Percentiles rank a stretch among this genome's conserved stretches.
Evolutionary conservation across 352 stramenopile genomes (phyloP).

Genomic region (Globisporangium spinosum): DNA sequence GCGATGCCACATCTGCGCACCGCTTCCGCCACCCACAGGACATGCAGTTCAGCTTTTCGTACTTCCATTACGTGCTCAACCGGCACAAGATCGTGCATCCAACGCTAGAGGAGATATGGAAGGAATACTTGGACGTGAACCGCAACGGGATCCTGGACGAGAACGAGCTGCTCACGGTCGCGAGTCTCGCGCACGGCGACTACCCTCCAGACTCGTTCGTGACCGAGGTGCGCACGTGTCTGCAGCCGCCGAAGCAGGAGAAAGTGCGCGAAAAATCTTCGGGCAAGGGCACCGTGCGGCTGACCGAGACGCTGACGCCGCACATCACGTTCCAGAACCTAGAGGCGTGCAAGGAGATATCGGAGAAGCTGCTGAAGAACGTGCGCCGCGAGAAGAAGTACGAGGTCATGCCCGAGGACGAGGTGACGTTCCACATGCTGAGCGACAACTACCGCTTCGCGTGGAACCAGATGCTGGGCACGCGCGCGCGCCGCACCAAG

Average conservation of each 20-base stretch:
- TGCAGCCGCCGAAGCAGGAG: slow-evolving; percentile 67
- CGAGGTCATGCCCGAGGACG: slow-evolving; percentile 71
- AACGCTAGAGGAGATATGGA: slow-evolving; percentile 79
- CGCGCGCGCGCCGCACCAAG: slow-evolving; percentile 89
- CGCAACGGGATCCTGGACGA: slow-evolving; percentile 86
- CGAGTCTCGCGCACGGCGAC: slow-evolving; percentile 74
- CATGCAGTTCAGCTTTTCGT: slow-evolving; percentile 95
- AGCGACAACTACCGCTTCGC: slow-evolving; percentile 89
- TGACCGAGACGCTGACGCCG: slow-evolving; percentile 72
- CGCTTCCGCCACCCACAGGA: slow-evolving; percentile 90
- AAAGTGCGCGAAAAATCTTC: slow-evolving; percentile 66
- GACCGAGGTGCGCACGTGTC: slow-evolving; percentile 56
- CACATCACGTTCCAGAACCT: slow-evolving; percentile 70
- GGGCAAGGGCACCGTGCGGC: slow-evolving; percentile 46
- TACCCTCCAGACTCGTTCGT: slow-evolving; percentile 69
- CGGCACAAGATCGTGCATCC: slow-evolving; percentile 72
- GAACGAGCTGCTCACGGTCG: slow-evolving; percentile 90
- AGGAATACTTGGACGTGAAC: slow-evolving; percentile 89
- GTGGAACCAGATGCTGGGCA: slow-evolving; percentile 90
- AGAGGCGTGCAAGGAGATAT: slow-evolving; percentile 42
- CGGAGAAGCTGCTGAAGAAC: slow-evolving; percentile 53
- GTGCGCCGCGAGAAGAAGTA: slow-evolving; percentile 58
- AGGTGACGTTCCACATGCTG: slow-evolving; percentile 95
- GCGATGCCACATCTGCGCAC: slow-evolving; percentile 75
- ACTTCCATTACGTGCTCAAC: slow-evolving; percentile 94